Base-by-base conservation (phyloP, 768 basidiomycete species). In the Mycena latifolia region DNA sequence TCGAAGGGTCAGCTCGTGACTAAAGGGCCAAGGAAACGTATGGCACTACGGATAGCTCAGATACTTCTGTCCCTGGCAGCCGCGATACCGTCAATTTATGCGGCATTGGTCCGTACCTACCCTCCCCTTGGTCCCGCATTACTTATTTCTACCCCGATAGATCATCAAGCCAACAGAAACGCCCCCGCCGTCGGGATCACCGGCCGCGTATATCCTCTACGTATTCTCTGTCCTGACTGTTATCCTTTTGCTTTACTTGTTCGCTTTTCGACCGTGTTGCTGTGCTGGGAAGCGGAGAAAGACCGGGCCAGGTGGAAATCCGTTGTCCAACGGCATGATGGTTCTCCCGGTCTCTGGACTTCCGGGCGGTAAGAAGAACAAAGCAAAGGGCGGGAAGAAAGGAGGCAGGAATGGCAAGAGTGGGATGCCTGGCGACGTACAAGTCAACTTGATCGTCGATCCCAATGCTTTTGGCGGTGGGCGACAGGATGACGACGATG, bases 381-480 rank as follows among this genome's bases (percentile, higher is more conserved):
- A 80, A 63, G 77, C 80, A 46, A 79, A 80, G 51, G 76, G 78
- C 11, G 77, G 77, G 6, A 82, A 84, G 76, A 79, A 80, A 46
- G 77, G 78, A 24, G 45, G 45, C 22, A 80, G 80, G 71, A 81
- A 82, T 66, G 79, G 76, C 35, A 78, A 79, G 37, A 77, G 77
- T 46, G 78, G 77, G n/a, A 78, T 76, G 71, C 79, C 35, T 17
- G 82, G 83, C 7, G 85, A 86, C 70, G 86, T 92, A 2, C 91
- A 92, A 65, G 89, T 92, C 54, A 92, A 92, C 75, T 79, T 92
- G 48, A 91, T 92, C 65, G 88, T 92, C 31, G 89, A 91, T 70
- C 90, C 91, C 9, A 79, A 79, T 9, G 84, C 86, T 63, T 89
- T 92, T 65, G 80, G 79, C 31, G 56, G 72, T 57, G 74, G 73